A percentile compares a stretch with the other conserved stretches of the same genome.
These are phyloP conservation scores for Letharia lupina DNA, from an alignment of 495 filamentous ascomycete species.

Conservation along the genomic window DNA sequence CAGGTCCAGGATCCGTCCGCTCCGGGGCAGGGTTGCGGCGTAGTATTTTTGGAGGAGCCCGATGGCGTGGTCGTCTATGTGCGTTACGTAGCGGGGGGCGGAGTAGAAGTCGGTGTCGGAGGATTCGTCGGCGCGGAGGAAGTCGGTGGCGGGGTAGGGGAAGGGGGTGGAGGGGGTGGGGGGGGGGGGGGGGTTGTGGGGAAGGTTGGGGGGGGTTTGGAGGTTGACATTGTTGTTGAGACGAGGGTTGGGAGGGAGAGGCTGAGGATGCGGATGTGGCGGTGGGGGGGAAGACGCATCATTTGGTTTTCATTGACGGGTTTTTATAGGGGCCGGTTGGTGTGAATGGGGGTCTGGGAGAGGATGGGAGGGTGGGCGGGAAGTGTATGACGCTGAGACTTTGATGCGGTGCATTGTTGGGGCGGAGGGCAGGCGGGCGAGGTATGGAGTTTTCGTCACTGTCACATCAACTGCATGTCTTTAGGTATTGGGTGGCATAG, in stretches of 20 bases:
- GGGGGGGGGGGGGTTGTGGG: conserved; percentile 8
- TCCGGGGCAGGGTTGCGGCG: conserved; percentile 23
- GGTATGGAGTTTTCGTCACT: not conserved
- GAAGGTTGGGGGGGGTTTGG: not conserved
- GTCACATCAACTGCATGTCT: not conserved
- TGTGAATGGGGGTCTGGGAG: not conserved
- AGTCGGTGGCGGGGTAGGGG: conserved; percentile 31
- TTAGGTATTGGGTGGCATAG: not conserved
- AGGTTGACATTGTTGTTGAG: conserved; percentile 21
- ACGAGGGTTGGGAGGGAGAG: conserved; percentile 22
- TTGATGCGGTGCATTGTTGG: not conserved
- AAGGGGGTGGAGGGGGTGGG: conserved; percentile 24
- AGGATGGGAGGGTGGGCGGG: not conserved
- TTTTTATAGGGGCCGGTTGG: not conserved
- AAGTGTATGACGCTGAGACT: conserved; percentile 19
- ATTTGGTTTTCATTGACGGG: not conserved
- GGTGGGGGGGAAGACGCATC: conserved; percentile 8
- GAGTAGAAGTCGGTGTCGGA: conserved; percentile 36
- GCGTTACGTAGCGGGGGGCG: conserved; percentile 37
- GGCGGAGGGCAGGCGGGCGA: not conserved
- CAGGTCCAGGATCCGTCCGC: conserved; percentile 35
- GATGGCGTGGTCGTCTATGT: conserved; percentile 42
- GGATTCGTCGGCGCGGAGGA: conserved; percentile 31
- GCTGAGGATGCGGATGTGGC: conserved; percentile 12
- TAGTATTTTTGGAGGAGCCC: conserved; percentile 33